Evolutionary conservation across 2,329 filamentous ascomycete species (phyloP).

Genomic region (Fusarium denticulatum): DNA sequence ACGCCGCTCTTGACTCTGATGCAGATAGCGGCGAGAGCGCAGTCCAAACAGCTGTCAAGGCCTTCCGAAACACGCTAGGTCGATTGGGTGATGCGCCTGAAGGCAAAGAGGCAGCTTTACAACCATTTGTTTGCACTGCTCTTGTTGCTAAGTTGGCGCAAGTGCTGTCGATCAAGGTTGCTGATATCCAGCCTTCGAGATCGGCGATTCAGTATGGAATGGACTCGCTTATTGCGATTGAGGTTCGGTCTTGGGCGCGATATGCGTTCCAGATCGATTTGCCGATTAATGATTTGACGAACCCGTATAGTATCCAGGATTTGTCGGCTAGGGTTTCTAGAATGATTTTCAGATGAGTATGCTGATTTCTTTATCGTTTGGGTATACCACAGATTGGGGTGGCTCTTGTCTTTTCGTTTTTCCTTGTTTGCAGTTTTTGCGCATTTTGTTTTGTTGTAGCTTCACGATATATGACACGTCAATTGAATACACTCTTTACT

Average conservation of each 20-base stretch:
- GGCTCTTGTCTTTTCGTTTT: neutral
- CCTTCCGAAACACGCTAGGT: slow-evolving; percentile 28
- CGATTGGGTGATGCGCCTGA: slow-evolving; percentile 22
- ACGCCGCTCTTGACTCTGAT: slow-evolving; percentile 24
- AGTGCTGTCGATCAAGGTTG: slow-evolving; percentile 37
- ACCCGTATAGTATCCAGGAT: slow-evolving; percentile 40
- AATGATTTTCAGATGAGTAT: slow-evolving; percentile 23
- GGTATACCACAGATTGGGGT: neutral
- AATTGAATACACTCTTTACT: neutral
- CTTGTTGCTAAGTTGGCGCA: slow-evolving; percentile 38
- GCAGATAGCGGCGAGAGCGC: slow-evolving; percentile 32
- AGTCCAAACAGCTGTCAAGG: slow-evolving; percentile 38
- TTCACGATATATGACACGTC: neutral
- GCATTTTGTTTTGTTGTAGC: neutral
- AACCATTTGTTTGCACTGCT: slow-evolving; percentile 33
- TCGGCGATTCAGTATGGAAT: slow-evolving; percentile 39
- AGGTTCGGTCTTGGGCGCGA: slow-evolving; percentile 40
- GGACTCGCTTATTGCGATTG: slow-evolving; percentile 40
- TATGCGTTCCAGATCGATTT: slow-evolving; percentile 41
- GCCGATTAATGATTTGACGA: slow-evolving; percentile 39
- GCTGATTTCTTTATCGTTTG: neutral
- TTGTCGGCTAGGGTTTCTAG: slow-evolving; percentile 33
- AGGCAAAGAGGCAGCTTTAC: slow-evolving; percentile 29
- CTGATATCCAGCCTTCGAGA: slow-evolving; percentile 34
- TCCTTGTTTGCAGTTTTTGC: fast-evolving